Conservation (phyloP, 1,139 yeast species). For the Hansenula lynferdii region DNA sequence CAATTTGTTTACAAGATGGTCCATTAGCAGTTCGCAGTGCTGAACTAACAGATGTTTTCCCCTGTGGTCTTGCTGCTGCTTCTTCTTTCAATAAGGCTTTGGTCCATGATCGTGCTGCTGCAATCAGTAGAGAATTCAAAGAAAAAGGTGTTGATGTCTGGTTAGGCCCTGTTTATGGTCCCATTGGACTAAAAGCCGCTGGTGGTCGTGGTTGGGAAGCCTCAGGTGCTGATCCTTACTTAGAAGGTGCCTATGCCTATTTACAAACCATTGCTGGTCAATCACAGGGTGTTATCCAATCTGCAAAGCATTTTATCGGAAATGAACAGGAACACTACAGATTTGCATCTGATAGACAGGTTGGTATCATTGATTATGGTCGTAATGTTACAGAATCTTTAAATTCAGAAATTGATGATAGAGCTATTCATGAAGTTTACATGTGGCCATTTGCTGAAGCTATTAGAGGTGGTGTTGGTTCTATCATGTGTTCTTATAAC, state of each 20-base stretch:
- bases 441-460: slow-evolving; percentile 65
- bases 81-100: slow-evolving; percentile 50
- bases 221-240: slow-evolving; percentile 52
- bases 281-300: slow-evolving; percentile 48
- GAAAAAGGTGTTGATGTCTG: slow-evolving; percentile 51
- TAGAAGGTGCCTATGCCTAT: slow-evolving; percentile 50
- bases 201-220: slow-evolving; percentile 60
- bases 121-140: slow-evolving; percentile 48
- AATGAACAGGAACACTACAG: slow-evolving; percentile 61
- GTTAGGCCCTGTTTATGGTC: slow-evolving; percentile 55
- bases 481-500: slow-evolving; percentile 59
- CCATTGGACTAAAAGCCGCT: slow-evolving; percentile 43
- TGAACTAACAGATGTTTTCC: slow-evolving; percentile 49
- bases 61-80: slow-evolving; percentile 52
- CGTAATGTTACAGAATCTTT: slow-evolving; percentile 31
- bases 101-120: slow-evolving; percentile 45
- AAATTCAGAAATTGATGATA: slow-evolving; percentile 49
- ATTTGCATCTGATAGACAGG: slow-evolving; percentile 35
- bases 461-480: slow-evolving; percentile 50
- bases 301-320: slow-evolving; percentile 49
- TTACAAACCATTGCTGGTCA: slow-evolving; percentile 50
- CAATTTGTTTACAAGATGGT: slow-evolving; percentile 56
- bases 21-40: slow-evolving; percentile 55
- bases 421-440: slow-evolving; percentile 57
- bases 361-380: slow-evolving; percentile 29